These are phyloP conservation scores for Rubroboletus satanas DNA, from an alignment of 768 basidiomycete species.

Conservation along the genomic window DNA sequence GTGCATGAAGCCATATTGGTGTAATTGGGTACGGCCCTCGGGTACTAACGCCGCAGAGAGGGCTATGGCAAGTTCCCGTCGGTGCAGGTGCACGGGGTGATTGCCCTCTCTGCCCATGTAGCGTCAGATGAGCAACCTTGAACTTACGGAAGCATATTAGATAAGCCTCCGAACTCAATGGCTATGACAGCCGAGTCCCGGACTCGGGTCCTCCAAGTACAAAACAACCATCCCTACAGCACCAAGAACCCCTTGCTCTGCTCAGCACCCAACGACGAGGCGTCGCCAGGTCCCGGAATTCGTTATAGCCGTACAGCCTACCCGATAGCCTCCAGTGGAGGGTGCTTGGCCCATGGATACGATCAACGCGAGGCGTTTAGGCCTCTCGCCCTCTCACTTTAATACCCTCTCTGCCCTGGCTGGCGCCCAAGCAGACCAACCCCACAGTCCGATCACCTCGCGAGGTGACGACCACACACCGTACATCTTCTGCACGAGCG, in stretches of 20 bases:
- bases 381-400: constrained; percentile 1
- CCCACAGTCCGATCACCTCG: constrained; percentile 5
- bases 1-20: constrained; percentile 33
- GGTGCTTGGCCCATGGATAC: background rate
- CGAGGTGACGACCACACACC: background rate
- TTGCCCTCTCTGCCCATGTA: too few relatives aligned
- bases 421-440: background rate
- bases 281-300: constrained; percentile 19
- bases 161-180: constrained; percentile 31
- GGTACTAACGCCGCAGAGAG: constrained; percentile 32
- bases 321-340: too few relatives aligned
- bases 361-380: constrained; percentile 5
- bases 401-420: constrained; percentile 5
- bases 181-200: constrained; percentile 9
- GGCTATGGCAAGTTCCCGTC: constrained; percentile 26
- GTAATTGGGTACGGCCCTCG: constrained; percentile 31
- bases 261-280: background rate
- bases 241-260: too few relatives aligned
- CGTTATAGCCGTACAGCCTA: constrained; percentile 18
- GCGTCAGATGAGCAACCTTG: constrained; percentile 23
- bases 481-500: background rate
- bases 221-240: constrained; percentile 4
- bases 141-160: constrained; percentile 19
- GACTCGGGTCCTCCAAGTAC: constrained; percentile 20
- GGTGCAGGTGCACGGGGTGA: constrained; percentile 23